Conservation (phyloP, 306 rosid genomes). For the Oemleria cerasiformis region DNA sequence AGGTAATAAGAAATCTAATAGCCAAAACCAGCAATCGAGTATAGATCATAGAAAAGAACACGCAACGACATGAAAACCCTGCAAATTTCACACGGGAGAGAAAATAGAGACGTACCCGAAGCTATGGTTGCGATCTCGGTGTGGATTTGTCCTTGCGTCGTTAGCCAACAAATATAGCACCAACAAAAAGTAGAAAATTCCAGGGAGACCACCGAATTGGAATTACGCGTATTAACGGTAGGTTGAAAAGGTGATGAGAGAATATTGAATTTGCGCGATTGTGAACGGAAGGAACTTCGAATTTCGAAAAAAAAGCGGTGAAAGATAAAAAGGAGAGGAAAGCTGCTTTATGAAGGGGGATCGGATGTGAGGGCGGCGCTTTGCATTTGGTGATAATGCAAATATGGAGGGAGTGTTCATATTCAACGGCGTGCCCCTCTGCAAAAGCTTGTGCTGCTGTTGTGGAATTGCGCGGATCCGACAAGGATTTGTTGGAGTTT, state of each 20-base stretch:
- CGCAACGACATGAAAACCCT: neutral
- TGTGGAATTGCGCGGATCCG: conserved; percentile 2
- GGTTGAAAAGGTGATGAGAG: conserved; percentile 5
- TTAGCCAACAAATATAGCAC: conserved; percentile 10
- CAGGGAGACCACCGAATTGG: conserved; percentile 23
- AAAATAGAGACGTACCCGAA: conserved; percentile 11
- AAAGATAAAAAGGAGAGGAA: neutral
- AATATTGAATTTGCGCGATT: conserved; percentile 5
- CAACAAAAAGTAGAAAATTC: conserved; percentile 18
- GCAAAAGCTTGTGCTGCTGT: neutral
- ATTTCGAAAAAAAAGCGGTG: too few relatives aligned
- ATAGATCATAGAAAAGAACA: neutral
- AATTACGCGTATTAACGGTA: conserved; percentile 11
- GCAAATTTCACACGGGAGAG: neutral
- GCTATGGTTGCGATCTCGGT: conserved; percentile 18
- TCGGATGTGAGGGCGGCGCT: neutral
- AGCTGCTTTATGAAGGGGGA: neutral
- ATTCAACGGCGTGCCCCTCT: neutral
- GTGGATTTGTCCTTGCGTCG: neutral
- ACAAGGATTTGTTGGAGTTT: neutral
- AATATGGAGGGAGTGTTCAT: conserved; percentile 3
- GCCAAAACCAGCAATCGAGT: too few relatives aligned
- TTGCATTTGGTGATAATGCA: neutral
- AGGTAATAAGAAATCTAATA: too few relatives aligned
- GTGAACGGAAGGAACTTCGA: neutral